Conservation (phyloP, 2,329 filamentous ascomycete genomes). For the Zymoseptoria tritici region DNA sequence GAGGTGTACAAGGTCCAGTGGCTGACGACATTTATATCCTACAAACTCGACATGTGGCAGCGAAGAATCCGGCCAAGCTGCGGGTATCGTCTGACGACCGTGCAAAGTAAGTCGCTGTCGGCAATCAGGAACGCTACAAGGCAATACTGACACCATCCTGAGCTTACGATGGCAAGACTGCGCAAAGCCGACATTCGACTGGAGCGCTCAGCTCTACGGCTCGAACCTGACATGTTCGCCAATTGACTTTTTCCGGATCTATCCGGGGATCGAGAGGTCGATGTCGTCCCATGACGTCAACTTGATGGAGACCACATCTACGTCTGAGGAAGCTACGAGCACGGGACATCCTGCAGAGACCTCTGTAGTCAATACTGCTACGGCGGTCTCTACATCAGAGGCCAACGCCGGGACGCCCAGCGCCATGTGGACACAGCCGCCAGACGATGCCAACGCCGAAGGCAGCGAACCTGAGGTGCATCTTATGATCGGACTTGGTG, state of each 20-base stretch:
- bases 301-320: not conserved
- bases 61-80: not conserved
- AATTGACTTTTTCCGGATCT: not conserved
- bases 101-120: not conserved
- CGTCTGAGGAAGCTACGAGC: not conserved
- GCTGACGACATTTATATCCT: too few species aligned
- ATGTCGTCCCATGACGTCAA: not conserved
- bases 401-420: not conserved
- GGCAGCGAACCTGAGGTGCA: not conserved
- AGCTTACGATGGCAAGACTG: not conserved
- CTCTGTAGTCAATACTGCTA: not conserved
- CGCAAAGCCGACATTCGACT: not conserved
- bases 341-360: not conserved
- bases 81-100: not conserved
- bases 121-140: not conserved
- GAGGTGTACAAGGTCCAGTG: too few species aligned
- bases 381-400: not conserved
- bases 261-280: not conserved
- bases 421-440: not conserved
- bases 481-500: not conserved
- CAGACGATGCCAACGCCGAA: not conserved
- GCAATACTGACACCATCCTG: not conserved
- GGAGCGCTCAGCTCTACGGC: not conserved
- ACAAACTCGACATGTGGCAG: not conserved
- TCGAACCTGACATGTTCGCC: not conserved